Conservation (phyloP, 768 basidiomycete genomes). For the Tremella yokohamensis region DNA sequence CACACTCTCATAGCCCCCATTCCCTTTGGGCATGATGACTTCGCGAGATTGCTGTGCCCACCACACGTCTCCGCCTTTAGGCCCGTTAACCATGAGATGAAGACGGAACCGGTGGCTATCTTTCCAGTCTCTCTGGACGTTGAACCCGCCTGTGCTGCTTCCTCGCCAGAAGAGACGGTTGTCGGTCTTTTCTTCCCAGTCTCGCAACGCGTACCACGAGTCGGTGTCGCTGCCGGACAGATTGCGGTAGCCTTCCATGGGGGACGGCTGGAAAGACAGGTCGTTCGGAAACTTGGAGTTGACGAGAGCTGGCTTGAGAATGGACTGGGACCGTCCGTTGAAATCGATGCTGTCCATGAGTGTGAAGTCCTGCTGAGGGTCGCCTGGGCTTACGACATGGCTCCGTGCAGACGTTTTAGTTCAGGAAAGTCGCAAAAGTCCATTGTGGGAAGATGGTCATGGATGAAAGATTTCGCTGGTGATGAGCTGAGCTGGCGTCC, state of each 20-base stretch:
- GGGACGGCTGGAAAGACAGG: conserved; percentile 41
- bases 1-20: conserved; percentile 34
- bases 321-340: conserved; percentile 42
- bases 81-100: conserved; percentile 52
- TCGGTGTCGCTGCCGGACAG: conserved; percentile 27
- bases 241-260: conserved; percentile 48
- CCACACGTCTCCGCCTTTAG: conserved; percentile 47
- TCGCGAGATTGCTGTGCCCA: conserved; percentile 45
- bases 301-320: conserved; percentile 44
- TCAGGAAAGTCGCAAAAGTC: conserved; percentile 49
- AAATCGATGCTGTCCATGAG: conserved; percentile 38
- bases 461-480: conserved; percentile 46
- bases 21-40: conserved; percentile 47
- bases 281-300: conserved; percentile 49
- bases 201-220: conserved; percentile 19
- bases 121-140: conserved; percentile 51
- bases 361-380: not conserved
- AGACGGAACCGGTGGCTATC: conserved; percentile 51
- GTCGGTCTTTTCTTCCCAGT: conserved; percentile 53
- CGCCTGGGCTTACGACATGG: conserved; percentile 32
- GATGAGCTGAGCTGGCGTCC: not conserved
- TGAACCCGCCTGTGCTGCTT: conserved; percentile 53
- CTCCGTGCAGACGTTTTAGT: conserved; percentile 48
- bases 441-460: conserved; percentile 45
- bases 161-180: conserved; percentile 54